A percentile compares a stretch with the other conserved stretches of the same genome.
Conservation (phyloP, 192 early-diverging fungal species). For the Podila clonocystis region DNA sequence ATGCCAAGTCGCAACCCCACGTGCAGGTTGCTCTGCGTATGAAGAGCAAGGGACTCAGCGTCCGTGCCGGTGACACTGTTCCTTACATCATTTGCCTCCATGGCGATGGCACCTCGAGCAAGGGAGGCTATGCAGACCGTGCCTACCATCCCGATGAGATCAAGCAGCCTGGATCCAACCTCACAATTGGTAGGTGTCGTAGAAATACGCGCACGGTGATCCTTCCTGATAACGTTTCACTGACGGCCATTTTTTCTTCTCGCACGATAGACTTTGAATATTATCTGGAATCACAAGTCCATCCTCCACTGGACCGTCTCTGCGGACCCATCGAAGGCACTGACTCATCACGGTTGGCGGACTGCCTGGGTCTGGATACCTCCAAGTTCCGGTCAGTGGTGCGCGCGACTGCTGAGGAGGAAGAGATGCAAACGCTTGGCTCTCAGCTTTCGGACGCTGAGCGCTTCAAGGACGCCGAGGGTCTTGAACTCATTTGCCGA, state of each 20-base stretch:
- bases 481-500: conserved; percentile 68
- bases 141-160: conserved; percentile 92
- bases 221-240: no score
- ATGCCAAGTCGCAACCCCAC: conserved; percentile 90
- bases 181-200: conserved; percentile 53
- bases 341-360: conserved; percentile 78
- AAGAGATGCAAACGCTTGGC: conserved; percentile 77
- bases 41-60: conserved; percentile 71
- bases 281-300: conserved; percentile 93
- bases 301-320: conserved; percentile 87
- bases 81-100: conserved; percentile 89
- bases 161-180: conserved; percentile 55
- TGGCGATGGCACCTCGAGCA: conserved; percentile 29
- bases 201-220: no score
- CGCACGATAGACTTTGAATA: conserved; percentile 77
- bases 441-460: conserved; percentile 79
- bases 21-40: conserved; percentile 92
- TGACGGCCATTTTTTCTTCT: background rate
- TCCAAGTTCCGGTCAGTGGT: conserved; percentile 61
- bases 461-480: conserved; percentile 79
- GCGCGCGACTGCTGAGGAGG: conserved; percentile 26
- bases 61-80: conserved; percentile 89
- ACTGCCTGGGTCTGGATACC: conserved; percentile 84
- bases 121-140: conserved; percentile 69
- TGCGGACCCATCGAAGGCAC: conserved; percentile 89